These are phyloP conservation scores for Colletotrichum salicis DNA, from an alignment of 2,329 filamentous ascomycete genomes.

Conservation along the genomic window DNA sequence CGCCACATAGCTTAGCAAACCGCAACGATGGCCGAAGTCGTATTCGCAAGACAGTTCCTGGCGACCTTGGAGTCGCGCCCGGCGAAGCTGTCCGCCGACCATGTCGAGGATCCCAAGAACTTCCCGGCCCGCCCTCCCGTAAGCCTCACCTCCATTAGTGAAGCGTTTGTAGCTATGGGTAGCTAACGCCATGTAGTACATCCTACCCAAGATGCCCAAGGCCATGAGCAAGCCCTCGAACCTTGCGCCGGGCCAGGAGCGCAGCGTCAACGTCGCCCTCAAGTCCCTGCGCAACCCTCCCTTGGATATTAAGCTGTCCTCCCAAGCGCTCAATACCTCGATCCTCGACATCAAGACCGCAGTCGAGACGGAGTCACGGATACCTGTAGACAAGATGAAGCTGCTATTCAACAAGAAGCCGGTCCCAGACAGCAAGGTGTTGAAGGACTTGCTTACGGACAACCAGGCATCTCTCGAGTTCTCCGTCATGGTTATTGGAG, in stretches of 20 bases:
- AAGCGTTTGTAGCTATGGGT: slow-evolving; percentile 17
- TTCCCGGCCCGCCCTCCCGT: slow-evolving; percentile 84
- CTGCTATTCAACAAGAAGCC: slow-evolving; percentile 90
- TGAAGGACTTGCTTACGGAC: slow-evolving; percentile 76
- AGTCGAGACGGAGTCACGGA: slow-evolving; percentile 71
- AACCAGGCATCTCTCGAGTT: slow-evolving; percentile 74
- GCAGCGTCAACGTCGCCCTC: slow-evolving; percentile 68
- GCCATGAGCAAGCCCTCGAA: slow-evolving; percentile 61
- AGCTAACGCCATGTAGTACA: slow-evolving; percentile 63
- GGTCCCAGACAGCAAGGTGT: slow-evolving; percentile 77
- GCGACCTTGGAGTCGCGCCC: slow-evolving; percentile 81
- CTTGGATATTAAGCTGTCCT: slow-evolving; percentile 73
- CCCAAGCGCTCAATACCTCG: slow-evolving; percentile 74
- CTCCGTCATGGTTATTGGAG: slow-evolving; percentile 88
- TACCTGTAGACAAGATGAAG: slow-evolving; percentile 83
- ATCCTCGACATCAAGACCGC: slow-evolving; percentile 81
- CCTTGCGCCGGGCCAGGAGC: slow-evolving; percentile 63
- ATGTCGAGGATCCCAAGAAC: slow-evolving; percentile 85
- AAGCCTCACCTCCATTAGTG: slow-evolving; percentile 48
- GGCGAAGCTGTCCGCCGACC: slow-evolving; percentile 84
- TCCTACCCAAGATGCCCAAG: slow-evolving; percentile 74
- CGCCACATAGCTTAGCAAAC: not conserved
- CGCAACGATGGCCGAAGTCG: slow-evolving; percentile 78
- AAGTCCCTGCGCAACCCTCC: slow-evolving; percentile 82
- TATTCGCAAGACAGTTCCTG: slow-evolving; percentile 88